These are phyloP conservation scores for Whalleya microplaca DNA, from an alignment of 2,329 filamentous ascomycete species.

Conservation along the genomic window DNA sequence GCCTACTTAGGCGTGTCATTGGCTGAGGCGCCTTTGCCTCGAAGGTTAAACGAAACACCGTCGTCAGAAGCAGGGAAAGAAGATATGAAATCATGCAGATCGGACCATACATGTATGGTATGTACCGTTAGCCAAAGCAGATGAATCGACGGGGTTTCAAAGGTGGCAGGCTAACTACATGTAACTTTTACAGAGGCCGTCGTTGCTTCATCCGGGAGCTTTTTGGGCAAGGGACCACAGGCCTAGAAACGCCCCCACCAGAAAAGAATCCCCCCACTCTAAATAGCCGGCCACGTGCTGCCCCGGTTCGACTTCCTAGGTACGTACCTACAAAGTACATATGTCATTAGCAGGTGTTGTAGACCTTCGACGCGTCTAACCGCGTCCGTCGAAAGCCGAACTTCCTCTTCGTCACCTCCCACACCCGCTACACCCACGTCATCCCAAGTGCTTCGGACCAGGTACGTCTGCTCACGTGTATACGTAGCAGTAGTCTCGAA, in stretches of 20 bases:
- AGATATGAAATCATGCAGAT: not conserved
- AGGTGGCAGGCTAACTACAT: not conserved
- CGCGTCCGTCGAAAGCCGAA: not conserved
- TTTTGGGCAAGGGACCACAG: too few relatives aligned
- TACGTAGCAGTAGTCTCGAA: too few relatives aligned
- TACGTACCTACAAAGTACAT: too few relatives aligned
- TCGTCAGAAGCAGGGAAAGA: not conserved
- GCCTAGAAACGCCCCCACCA: too few relatives aligned
- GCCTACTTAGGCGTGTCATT: too few relatives aligned
- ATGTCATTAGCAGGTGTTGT: too few relatives aligned
- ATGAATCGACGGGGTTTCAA: slow-evolving; percentile 23
- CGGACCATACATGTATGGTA: not conserved
- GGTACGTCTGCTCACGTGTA: too few relatives aligned
- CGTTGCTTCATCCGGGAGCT: not conserved
- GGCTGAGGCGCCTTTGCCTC: not conserved
- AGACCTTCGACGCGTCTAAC: not conserved
- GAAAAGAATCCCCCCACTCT: too few relatives aligned
- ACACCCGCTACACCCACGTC: not conserved
- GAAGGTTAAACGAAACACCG: not conserved
- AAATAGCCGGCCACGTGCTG: not conserved
- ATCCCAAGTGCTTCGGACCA: not conserved
- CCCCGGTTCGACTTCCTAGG: not conserved
- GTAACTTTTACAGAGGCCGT: not conserved
- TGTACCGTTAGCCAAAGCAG: not conserved
- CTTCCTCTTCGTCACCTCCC: not conserved